Evolutionary conservation across 805 yeast species (phyloP).

Genomic region (Saturnispora gosingensis): DNA sequence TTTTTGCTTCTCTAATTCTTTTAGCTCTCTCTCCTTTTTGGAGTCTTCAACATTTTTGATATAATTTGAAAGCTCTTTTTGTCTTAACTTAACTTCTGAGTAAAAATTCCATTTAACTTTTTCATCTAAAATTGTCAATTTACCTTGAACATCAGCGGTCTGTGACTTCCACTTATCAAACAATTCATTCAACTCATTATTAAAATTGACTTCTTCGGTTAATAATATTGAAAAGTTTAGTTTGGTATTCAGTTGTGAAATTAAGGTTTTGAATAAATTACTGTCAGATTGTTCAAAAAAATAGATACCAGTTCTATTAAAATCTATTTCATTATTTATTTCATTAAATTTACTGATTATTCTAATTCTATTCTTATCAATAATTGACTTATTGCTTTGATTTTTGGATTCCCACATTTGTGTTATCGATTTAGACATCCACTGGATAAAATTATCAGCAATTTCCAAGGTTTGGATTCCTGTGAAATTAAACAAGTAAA

Average conservation of each 20-base stretch:
- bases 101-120: slow-evolving; percentile 27
- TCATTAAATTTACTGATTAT: slow-evolving; percentile 33
- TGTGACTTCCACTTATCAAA: slow-evolving; percentile 41
- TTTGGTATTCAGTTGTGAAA: slow-evolving; percentile 48
- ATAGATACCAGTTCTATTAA: slow-evolving; percentile 39
- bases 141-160: slow-evolving; percentile 43
- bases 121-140: slow-evolving; percentile 45
- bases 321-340: slow-evolving; percentile 1
- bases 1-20: slow-evolving; percentile 22
- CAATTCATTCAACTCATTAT: slow-evolving; percentile 40
- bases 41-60: slow-evolving; percentile 36
- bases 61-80: slow-evolving; percentile 42
- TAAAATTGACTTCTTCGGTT: slow-evolving; percentile 46
- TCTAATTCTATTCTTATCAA: slow-evolving; percentile 53
- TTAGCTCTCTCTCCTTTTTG: slow-evolving; percentile 31
- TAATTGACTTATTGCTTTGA: slow-evolving; percentile 52
- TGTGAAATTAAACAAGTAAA: slow-evolving; percentile 65
- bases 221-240: slow-evolving; percentile 63
- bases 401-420: slow-evolving; percentile 74
- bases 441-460: slow-evolving; percentile 86
- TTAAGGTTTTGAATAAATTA: slow-evolving; percentile 40
- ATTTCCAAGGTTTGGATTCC: slow-evolving; percentile 71
- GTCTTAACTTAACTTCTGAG: slow-evolving; percentile 42
- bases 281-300: slow-evolving; percentile 65
- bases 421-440: slow-evolving; percentile 88